Evolutionary conservation across 371 early-diverging fungal genomes (phyloP), one percentile per base, ranked within the genome.

Genomic region (Mucor circinelloides): DNA sequence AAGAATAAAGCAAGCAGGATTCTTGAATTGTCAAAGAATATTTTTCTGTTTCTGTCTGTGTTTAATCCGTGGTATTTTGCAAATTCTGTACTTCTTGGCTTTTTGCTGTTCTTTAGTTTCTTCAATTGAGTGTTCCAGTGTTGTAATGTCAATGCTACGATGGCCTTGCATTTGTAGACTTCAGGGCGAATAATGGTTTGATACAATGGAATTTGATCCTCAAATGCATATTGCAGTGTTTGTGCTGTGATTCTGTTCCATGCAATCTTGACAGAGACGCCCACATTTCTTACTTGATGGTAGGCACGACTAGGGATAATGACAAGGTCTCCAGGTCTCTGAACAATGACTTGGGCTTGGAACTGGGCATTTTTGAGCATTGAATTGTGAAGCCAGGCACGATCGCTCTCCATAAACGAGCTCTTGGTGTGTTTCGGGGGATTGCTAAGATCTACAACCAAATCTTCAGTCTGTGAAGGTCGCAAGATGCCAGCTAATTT

Each of bases 281-380:
- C 77, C 1, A 38, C 40, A 28, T 81, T 81, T 21, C 75, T 58
- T 2, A 81, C 81, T 64, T 81, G 81, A 59, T 81, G 81, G 32
- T 74, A 78, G 8, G 75, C 78, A 10, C 76, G 60, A 34, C 77
- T 76, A 5, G 81, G 81, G 25, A 81, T 68, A 64, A 81, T 70
- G 5, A 81, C 78, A 6, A 81, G 46, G 40, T 81, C 81, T 1
- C 81, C 81, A 8, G 64, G 71, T 6, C 54, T 60, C 64, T 81
- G 81, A 3, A 73, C 23, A 6, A 74, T 46, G 8, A 81, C 73
- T 13, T 76, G 68, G 0, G 58, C 66, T 40, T 67, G 60, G 19
- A 73, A 54, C 8, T 50, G 25, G 2, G 34, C 13, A 2, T 68
- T 54, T n/a, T 56, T 28, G 6, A 72, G 36, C 9, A 13, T 28